phyloP scores from a whole-genome alignment of 75 land plant species.

The Gnetum montanum region DNA sequence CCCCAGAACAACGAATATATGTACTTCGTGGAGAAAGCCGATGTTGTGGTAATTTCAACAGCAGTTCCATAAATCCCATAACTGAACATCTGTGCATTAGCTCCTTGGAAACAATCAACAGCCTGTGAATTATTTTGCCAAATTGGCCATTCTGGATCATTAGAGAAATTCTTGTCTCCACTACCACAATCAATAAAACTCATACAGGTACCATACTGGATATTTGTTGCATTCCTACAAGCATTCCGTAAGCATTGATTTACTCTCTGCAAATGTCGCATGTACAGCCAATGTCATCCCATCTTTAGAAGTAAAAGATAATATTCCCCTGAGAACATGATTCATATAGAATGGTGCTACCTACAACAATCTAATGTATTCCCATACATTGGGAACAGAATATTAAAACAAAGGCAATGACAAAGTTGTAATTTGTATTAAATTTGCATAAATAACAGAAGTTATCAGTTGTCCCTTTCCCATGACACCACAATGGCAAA shows the following conservation, averaged over 20 bases:
- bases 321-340: no score
- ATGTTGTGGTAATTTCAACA: slow-evolving; percentile 38
- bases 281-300: no score
- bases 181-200: slow-evolving; percentile 69
- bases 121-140: slow-evolving; percentile 25
- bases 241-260: slow-evolving; percentile 63
- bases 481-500: no score
- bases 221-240: slow-evolving; percentile 18
- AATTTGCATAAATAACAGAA: no score
- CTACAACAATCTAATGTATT: no score
- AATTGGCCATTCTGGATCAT: background rate
- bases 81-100: slow-evolving; percentile 5
- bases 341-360: no score
- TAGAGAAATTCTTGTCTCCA: slow-evolving; percentile 10
- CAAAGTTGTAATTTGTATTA: no score
- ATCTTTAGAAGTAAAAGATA: no score
- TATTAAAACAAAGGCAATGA: no score
- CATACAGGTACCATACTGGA: slow-evolving; percentile 5
- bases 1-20: slow-evolving; percentile 90
- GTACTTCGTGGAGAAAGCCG: slow-evolving; percentile 37
- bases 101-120: slow-evolving; percentile 13
- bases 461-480: no score
- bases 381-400: no score
- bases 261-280: slow-evolving; percentile 52
- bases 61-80: slow-evolving; percentile 75